Base-by-base conservation (phyloP, 2,329 filamentous ascomycete species). In the Pleochaeta shiraiana region DNA sequence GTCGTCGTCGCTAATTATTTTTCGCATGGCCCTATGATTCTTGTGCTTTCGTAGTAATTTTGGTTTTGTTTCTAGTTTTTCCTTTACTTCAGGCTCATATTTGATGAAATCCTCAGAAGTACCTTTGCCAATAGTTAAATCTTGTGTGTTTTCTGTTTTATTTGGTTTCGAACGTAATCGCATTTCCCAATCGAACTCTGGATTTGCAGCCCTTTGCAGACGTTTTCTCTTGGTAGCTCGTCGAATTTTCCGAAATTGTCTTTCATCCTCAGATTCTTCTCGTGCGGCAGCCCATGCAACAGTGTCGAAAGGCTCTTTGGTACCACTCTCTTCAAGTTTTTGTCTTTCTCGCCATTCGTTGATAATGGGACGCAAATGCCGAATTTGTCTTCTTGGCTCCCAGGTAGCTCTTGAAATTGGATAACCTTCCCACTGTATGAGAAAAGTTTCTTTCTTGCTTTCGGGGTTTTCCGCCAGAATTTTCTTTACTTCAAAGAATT, bases 391-490 rank as follows among this genome's bases (percentile, higher is more conserved):
- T 21, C 69, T 70, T 0, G 78, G 77, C 67, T 83, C 79, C 79
- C 79, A 83, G 0, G 81, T 83, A 64, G 78, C 77, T 65, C 79
- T 72, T n/a, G 81, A 72, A 4, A 83, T 67, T 0, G 77, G 75
- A 69, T 85, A 90, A 1, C 76, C 78, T 30, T 76, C 75, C 86
- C 86, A 90, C 66, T 81, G 78, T 26, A 88, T 79, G 0, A 90
- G 77, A 70, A 83, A 89, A 28, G 75, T 69, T 31, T 70, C 72
- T 19, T 71, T 70, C 4, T 73, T 73, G 4, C 74, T 67, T 3
- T 70, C 64, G 9, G 72, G 67, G 16, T 73, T 73, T 69, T 84
- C 78, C 0, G 76, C 76, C 21, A 83, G 72, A 37, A 86, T 77
- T 19, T 74, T 73, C 53, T 84, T 79, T 3, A 73, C 71, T 1